These are phyloP conservation scores for Dactylellina cionopaga DNA, from an alignment of 2,329 filamentous ascomycete species.

Conservation along the genomic window DNA sequence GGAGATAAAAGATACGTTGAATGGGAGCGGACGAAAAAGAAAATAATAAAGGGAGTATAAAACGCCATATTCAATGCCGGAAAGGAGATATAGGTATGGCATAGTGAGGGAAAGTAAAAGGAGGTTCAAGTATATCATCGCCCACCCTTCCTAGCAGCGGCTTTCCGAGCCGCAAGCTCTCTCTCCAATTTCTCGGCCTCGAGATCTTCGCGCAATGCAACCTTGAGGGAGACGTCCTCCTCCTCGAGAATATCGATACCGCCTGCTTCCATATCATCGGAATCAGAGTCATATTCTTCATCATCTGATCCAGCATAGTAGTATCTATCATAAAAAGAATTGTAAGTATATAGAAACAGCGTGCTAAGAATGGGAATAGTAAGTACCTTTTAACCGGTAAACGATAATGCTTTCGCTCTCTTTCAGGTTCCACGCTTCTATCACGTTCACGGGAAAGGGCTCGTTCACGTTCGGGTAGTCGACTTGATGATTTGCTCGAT, in stretches of 20 bases:
- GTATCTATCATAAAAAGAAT: constrained; percentile 50
- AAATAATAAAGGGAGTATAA: constrained; percentile 22
- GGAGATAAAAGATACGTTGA: no score
- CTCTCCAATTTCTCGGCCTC: constrained; percentile 55
- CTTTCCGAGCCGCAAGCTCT: constrained; percentile 54
- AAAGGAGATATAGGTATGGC: background rate
- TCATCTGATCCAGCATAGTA: constrained; percentile 53
- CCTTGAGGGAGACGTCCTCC: constrained; percentile 54
- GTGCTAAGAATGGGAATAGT: background rate
- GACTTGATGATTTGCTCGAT: constrained; percentile 16
- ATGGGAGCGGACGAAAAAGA: constrained; percentile 19
- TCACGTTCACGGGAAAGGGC: constrained; percentile 9
- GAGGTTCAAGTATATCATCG: constrained; percentile 27
- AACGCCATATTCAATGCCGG: constrained; percentile 30
- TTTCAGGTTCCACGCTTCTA: constrained; percentile 27
- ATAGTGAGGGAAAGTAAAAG: background rate
- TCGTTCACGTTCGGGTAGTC: background rate
- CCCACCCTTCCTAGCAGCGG: constrained; percentile 47
- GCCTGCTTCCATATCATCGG: constrained; percentile 56
- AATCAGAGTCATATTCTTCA: constrained; percentile 55
- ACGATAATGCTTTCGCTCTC: constrained; percentile 21
- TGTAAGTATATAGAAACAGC: background rate
- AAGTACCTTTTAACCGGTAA: constrained; percentile 24
- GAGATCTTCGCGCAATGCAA: constrained; percentile 55
- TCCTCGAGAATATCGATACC: constrained; percentile 56